A percentile compares a stretch with the other conserved stretches of the same genome.
Conservation (phyloP, 2,329 filamentous ascomycete genomes). For the Coniochaeta sp. region DNA sequence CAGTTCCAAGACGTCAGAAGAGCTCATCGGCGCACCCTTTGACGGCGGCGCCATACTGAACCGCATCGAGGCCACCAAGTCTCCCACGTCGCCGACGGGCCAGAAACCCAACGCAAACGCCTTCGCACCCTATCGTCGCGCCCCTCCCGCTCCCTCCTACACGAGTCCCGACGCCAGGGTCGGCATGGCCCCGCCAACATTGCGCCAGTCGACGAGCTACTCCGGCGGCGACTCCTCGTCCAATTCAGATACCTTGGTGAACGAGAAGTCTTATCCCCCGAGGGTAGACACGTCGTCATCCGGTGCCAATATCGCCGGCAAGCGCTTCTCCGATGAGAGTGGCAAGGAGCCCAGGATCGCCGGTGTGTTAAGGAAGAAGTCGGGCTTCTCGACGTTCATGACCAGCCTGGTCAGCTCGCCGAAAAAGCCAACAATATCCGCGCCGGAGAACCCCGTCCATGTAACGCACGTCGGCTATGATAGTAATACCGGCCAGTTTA, state of each 20-base stretch:
- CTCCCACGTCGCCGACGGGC: constrained; percentile 18
- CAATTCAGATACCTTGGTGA: constrained; percentile 36
- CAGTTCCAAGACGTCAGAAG: constrained; percentile 43
- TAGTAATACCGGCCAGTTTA: constrained; percentile 92
- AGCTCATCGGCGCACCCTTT: constrained; percentile 59
- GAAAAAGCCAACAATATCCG: constrained; percentile 90
- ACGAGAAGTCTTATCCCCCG: constrained; percentile 34
- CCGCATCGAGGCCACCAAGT: constrained; percentile 48
- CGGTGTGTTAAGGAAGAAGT: constrained; percentile 68
- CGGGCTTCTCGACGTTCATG: constrained; percentile 81
- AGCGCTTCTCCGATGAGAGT: constrained; percentile 72
- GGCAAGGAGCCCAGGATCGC: constrained; percentile 53
- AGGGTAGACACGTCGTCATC: constrained; percentile 33
- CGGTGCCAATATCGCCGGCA: constrained; percentile 41
- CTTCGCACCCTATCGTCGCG: constrained; percentile 22
- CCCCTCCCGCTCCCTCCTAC: constrained; percentile 28
- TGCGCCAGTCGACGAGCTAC: constrained; percentile 63
- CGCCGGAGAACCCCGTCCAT: constrained; percentile 94
- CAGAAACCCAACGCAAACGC: constrained; percentile 11
- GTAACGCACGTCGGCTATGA: constrained; percentile 98
- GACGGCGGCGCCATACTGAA: constrained; percentile 56
- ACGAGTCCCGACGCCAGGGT: constrained; percentile 47
- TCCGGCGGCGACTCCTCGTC: constrained; percentile 36
- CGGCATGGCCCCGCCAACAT: constrained; percentile 41
- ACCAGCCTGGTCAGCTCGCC: constrained; percentile 77